A percentile compares a stretch with the other conserved stretches of the same genome.
These are phyloP conservation scores for Fomitiporia mediterranea DNA, from an alignment of 1,284 basidiomycete genomes.

Conservation along the genomic window DNA sequence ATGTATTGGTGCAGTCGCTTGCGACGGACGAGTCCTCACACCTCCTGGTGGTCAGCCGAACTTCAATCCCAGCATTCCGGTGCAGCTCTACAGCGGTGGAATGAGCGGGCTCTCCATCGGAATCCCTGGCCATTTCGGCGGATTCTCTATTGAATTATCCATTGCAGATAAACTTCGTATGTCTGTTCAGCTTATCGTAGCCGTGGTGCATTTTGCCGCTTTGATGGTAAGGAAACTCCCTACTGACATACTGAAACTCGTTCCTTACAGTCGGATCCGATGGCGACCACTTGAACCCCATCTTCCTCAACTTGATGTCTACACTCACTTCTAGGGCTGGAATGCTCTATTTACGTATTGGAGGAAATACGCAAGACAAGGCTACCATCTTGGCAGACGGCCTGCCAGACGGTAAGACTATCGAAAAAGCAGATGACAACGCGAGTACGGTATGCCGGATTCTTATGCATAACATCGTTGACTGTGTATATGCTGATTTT, in stretches of 20 bases:
- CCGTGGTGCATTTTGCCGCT: slow-evolving; percentile 48
- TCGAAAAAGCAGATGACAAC: slow-evolving; percentile 44
- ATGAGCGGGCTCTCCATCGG: slow-evolving; percentile 45
- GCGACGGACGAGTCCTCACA: slow-evolving; percentile 16
- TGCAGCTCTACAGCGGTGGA: slow-evolving; percentile 38
- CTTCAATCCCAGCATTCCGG: slow-evolving; percentile 26
- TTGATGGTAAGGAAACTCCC: slow-evolving; percentile 26
- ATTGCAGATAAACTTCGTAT: slow-evolving; percentile 59
- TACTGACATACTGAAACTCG: not conserved
- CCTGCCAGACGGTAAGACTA: slow-evolving; percentile 40
- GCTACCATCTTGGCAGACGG: slow-evolving; percentile 44
- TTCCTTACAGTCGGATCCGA: slow-evolving; percentile 5
- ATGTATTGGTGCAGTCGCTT: slow-evolving; percentile 19
- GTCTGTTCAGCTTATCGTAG: slow-evolving; percentile 27
- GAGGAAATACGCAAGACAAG: slow-evolving; percentile 73
- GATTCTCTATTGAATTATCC: slow-evolving; percentile 71
- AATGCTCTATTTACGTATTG: slow-evolving; percentile 56
- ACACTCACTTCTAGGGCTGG: slow-evolving; percentile 60
- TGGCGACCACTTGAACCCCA: slow-evolving; percentile 41
- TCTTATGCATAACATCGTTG: slow-evolving; percentile 1
- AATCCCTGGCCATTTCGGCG: slow-evolving; percentile 58
- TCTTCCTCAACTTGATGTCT: slow-evolving; percentile 73
- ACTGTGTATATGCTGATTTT: not conserved
- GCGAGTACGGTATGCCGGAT: slow-evolving; percentile 37
- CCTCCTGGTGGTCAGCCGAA: slow-evolving; percentile 9